phyloP scores from a whole-genome alignment of 768 basidiomycete species.

The Panaeolus papilionaceus region DNA sequence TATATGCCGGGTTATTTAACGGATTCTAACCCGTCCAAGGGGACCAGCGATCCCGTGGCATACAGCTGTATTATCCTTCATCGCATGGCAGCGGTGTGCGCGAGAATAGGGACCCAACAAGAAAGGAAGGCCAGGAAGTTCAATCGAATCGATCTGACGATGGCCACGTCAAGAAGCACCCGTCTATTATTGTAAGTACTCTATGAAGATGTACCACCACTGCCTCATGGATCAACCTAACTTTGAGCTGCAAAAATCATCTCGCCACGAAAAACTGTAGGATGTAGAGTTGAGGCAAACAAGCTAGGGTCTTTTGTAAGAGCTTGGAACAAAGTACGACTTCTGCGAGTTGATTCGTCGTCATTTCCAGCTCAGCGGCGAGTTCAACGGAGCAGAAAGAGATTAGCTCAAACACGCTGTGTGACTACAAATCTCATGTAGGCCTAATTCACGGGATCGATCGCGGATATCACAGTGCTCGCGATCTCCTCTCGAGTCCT shows the following conservation, averaged over 20 bases:
- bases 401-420: constrained; percentile 16
- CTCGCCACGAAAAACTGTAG: not conserved
- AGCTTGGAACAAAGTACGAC: not conserved
- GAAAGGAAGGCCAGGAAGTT: constrained; percentile 29
- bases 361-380: constrained; percentile 18
- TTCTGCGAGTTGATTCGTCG: constrained; percentile 6
- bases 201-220: constrained; percentile 13
- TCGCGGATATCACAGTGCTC: constrained; percentile 20
- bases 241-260: constrained; percentile 18
- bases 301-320: not conserved
- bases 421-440: constrained; percentile 17
- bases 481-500: not conserved
- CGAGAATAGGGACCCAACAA: constrained; percentile 20
- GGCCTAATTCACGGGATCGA: constrained; percentile 22
- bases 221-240: constrained; percentile 23
- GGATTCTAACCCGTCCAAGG: not conserved
- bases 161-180: constrained; percentile 22
- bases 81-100: constrained; percentile 13
- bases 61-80: constrained; percentile 10
- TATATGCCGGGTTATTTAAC: constrained; percentile 11
- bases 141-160: constrained; percentile 16
- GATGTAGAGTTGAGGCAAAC: not conserved
- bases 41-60: constrained; percentile 9
- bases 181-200: constrained; percentile 8
- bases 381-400: constrained; percentile 20